Base-by-base conservation (phyloP, 2,329 filamentous ascomycete species). In the Clonostachys rosea region DNA sequence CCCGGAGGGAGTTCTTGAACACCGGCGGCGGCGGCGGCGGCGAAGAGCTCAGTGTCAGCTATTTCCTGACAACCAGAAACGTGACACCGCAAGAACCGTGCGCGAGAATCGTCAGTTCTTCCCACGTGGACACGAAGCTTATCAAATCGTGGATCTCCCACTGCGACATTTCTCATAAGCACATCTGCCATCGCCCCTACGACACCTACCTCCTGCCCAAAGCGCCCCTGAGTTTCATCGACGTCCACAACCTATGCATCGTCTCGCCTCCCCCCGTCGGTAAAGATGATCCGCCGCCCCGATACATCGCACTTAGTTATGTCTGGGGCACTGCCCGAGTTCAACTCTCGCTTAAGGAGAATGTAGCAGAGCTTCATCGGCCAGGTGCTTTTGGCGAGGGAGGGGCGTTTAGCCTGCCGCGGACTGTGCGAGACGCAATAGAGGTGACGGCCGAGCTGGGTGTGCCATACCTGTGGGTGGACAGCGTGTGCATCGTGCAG, bases 381-480 rank as follows among this genome's bases (percentile, higher is more conserved):
- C 36, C 11, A n/a, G 36, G 36, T 3, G 36, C 36, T 2, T 39
- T 39, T 39, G 36, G 14, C 14, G 36, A 39, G 36, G 36, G 14
- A 11, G 24, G 24, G 4, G 14, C 14, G 12, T 39, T n/a, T 18
- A 11, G 66, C 13, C 56, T 73, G 14, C 68, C 67, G 35, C 62
- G 65, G 46, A 70, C 69, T 6, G 67, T 73, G 45, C 47, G 64
- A 16, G 69, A 73, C 50, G 69, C 69, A 48, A 69, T 74, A 50
- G 69, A 67, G 63, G 54, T 74, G 16, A 60, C 68, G 20, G 66
- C 63, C 50, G 71, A 70, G 55, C 58, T 75, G 10, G 66, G 65
- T 1, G 60, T 71, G 24, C 64, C 65, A 3, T 64, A 70, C 47
- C 57, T 76, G 17, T 76, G 73, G 73, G 65, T 75, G 36, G 73